Conservation (phyloP, 257 asterid genomes). For the Verbena officinalis region DNA sequence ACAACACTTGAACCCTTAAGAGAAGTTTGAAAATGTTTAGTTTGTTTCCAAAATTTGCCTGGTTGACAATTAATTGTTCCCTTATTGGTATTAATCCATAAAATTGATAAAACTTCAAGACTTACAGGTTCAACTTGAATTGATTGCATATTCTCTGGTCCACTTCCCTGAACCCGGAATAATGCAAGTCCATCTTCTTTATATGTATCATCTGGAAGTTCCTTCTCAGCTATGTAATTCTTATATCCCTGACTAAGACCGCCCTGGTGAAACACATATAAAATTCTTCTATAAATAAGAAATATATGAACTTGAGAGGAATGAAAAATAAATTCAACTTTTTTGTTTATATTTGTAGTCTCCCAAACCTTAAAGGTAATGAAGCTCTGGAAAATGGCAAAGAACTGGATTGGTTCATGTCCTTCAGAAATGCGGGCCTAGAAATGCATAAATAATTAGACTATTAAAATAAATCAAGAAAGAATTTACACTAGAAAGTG, state of each 20-base stretch:
- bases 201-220: constrained; percentile 63
- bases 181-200: constrained; percentile 63
- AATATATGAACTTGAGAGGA: background rate
- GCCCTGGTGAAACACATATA: constrained; percentile 55
- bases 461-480: constrained; percentile 8
- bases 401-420: constrained; percentile 65
- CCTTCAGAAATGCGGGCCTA: constrained; percentile 75
- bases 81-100: too few relatives aligned
- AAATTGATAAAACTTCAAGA: background rate
- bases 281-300: constrained; percentile 2
- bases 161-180: constrained; percentile 80
- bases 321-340: constrained; percentile 3
- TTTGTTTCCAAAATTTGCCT: too few relatives aligned
- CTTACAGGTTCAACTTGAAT: constrained; percentile 89
- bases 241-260: constrained; percentile 70
- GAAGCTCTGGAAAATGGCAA: constrained; percentile 67
- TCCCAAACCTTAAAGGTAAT: constrained; percentile 64
- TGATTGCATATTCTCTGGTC: constrained; percentile 78
- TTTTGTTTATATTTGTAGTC: constrained; percentile 3
- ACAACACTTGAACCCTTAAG: too few relatives aligned
- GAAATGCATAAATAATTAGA: constrained; percentile 34
- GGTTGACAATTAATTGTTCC: too few relatives aligned
- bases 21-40: too few relatives aligned
- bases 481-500: constrained; percentile 20
- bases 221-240: constrained; percentile 52